Percentiles rank a stretch among this genome's conserved stretches.
phyloP scores from a whole-genome alignment of 2,329 filamentous ascomycete genomes.

The Acrocalymma vagum region DNA sequence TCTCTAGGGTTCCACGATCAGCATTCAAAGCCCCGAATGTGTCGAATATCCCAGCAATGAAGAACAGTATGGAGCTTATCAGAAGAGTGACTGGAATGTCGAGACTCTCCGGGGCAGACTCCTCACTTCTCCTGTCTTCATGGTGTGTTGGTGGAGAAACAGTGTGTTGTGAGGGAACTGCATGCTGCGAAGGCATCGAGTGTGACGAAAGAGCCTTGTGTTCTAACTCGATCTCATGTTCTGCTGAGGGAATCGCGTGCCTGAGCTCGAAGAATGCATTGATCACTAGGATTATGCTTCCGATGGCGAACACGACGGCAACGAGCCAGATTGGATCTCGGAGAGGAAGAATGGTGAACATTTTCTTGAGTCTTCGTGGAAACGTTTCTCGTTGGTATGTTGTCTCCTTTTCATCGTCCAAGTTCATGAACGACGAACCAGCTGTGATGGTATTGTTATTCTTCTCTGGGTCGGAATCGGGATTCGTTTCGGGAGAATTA shows the following conservation, averaged over 20 bases:
- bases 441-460: slow-evolving; percentile 10
- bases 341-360: slow-evolving; percentile 34
- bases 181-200: too few species aligned
- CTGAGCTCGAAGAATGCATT: slow-evolving; percentile 38
- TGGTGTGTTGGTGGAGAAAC: too few species aligned
- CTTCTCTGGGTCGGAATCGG: slow-evolving; percentile 9
- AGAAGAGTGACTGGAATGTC: slow-evolving; percentile 32
- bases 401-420: slow-evolving; percentile 16
- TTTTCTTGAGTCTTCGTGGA: slow-evolving; percentile 12
- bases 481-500: slow-evolving; percentile 5
- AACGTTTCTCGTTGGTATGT: too few species aligned
- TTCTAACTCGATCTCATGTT: slow-evolving; percentile 23
- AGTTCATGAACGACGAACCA: slow-evolving; percentile 20
- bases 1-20: slow-evolving; percentile 18
- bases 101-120: too few species aligned
- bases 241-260: slow-evolving; percentile 8
- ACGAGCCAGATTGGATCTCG: slow-evolving; percentile 40
- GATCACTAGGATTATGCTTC: slow-evolving; percentile 32
- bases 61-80: slow-evolving; percentile 36
- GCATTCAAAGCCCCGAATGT: slow-evolving; percentile 33
- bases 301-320: slow-evolving; percentile 31
- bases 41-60: slow-evolving; percentile 35
- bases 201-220: too few species aligned
- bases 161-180: too few species aligned
- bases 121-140: too few species aligned